A percentile compares a stretch with the other conserved stretches of the same genome.
Evolutionary conservation across 257 asterid species (phyloP).

Genomic region (Agastache rugosa): DNA sequence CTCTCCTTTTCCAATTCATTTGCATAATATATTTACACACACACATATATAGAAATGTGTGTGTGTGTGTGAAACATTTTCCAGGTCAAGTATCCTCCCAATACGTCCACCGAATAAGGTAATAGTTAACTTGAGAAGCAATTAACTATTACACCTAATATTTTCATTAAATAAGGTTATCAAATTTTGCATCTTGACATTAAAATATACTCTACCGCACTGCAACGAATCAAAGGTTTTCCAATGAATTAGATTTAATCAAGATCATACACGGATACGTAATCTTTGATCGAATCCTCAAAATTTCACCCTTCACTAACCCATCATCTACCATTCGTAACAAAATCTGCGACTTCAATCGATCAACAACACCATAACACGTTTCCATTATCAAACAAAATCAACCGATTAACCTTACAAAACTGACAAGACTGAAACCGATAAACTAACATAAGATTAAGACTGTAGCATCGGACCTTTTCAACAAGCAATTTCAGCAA

Average conservation of each 20-base stretch:
- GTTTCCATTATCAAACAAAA: not conserved
- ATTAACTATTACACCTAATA: not conserved
- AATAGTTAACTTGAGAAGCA: conserved; percentile 4
- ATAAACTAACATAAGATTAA: conserved; percentile 21
- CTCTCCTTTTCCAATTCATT: not conserved
- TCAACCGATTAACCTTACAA: not conserved
- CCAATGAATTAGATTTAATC: conserved; percentile 1
- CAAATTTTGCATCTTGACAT: conserved; percentile 6
- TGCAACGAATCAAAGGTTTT: not conserved
- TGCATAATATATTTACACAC: not conserved
- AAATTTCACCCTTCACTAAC: not conserved
- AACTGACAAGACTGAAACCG: not conserved
- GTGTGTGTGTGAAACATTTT: not conserved
- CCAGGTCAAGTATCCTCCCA: not conserved
- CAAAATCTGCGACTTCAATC: conserved; percentile 5
- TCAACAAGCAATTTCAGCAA: not conserved
- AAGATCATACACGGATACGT: not conserved
- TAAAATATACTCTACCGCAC: not conserved
- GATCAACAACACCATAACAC: not conserved
- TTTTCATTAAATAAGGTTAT: not conserved
- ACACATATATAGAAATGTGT: not conserved
- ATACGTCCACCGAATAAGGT: conserved; percentile 6
- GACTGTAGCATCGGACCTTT: not conserved
- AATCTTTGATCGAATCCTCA: conserved; percentile 1
- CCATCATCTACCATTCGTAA: not conserved